Base-by-base conservation (phyloP, 2,329 filamentous ascomycete genomes). In the Talaromyces marneffei region DNA sequence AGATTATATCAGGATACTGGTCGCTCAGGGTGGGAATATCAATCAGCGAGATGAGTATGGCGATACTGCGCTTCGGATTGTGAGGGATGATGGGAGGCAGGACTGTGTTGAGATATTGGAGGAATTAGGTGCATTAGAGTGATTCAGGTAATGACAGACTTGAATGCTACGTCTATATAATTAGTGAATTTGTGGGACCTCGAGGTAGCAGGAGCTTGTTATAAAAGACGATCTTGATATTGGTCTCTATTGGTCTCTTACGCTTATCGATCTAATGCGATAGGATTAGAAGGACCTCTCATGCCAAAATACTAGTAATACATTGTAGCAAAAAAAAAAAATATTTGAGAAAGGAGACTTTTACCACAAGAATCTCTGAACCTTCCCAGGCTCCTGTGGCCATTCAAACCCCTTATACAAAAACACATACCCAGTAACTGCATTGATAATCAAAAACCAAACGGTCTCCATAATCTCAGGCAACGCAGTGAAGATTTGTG, bases 291-390 rank as follows among this genome's bases (percentile, higher is more conserved):
- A 29, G 7, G 12, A 31, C 25, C 27, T 16, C 16, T 50, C 27
- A n/a, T 31, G n/a, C 27, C 7, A 12, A 31, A 31, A 31, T 20
- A 8, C 48, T 52, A 52, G n/a, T 52, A 52, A 35, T 52, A 52
- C 48, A 52, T 16, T 48, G 8, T 16, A 33, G n/a, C n/a, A 33
- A 20, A 8, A 50, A 39, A 1, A 39, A 39, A 3, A 35, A 7
- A 39, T 14, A 55, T 16, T 10, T 6, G 18, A 35, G 27, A 40
- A 29, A 29, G 4, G 1, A 1, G 3, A 25, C 2, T 25, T 48
- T 44, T 65, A 85, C 82, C 82, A 87, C 77, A 87, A 81, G 66
- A 87, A 87, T 56, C 84, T 76, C 72, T 87, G 84, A 31, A 82
- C 68, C 63, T 77, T 80, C 2, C 82, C 83, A 20, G 82, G 82